Evolutionary conservation across 1,284 basidiomycete genomes (phyloP), one percentile per base, ranked within the genome.

Genomic region (Pterulicium gracile): DNA sequence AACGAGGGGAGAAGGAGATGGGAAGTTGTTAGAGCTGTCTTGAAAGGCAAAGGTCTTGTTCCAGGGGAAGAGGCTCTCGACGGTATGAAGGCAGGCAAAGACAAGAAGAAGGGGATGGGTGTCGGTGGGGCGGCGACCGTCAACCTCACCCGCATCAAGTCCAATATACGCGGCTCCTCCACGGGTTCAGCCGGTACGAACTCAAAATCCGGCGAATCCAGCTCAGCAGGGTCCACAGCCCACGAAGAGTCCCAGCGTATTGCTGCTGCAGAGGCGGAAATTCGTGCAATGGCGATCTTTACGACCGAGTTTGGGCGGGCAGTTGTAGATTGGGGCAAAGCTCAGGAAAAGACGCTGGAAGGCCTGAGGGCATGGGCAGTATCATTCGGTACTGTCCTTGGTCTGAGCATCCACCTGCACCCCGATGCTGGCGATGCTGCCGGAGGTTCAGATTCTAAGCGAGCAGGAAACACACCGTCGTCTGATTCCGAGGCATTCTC

Each of bases 1-100:
- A 95, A 96, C 55, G 91, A 95, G 58, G 83, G 81, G 36, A 75
- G 89, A 56, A 70, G 92, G 48, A 71, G 91, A 19, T 81, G 83
- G 53, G 93, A 96, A 59, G 80, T 93, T 24, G 83, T 94, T 4
- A 82, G 81, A 49, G 79, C 81, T 52, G 77, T 86, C 35, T 66
- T 88, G 45, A 59, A 62, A 3, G 54, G 61, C 12, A 72, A 71
- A 61, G 62, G 69, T 54, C 56, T 55, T 57, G 49, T 50, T 3
- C 53, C 67, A 10, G 60, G 62, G 42, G 63, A 77, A 24, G 64
- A 69, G 5, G 68, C 75, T n/a, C 62, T 4, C 5, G 7, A 43
- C 10, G 5, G 75, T 13, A 70, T 75, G 18, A 67, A 69, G n/a
- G 77, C 77, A 13, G 76, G 72, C 51, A 61, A 81, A 4, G 72